These are phyloP conservation scores for Acer negundo DNA, from an alignment of 345 rosid genomes.

Conservation along the genomic window DNA sequence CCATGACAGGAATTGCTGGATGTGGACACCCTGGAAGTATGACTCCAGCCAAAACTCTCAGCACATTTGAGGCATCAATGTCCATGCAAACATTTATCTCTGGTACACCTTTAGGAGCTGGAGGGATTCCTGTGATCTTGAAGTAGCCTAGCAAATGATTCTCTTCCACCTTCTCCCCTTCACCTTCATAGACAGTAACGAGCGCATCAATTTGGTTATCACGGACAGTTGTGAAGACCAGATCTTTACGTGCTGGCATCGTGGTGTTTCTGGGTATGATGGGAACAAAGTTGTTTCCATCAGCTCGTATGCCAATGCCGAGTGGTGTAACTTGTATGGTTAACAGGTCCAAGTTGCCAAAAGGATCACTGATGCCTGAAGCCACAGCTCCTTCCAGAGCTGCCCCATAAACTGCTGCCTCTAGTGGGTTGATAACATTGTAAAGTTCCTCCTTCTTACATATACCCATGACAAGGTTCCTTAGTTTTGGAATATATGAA, in stretches of 20 bases:
- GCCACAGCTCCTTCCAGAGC: constrained; percentile 93
- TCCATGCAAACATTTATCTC: constrained; percentile 93
- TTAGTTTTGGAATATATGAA: constrained; percentile 62
- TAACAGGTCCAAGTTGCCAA: constrained; percentile 76
- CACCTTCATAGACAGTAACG: constrained; percentile 81
- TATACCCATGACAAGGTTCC: constrained; percentile 40
- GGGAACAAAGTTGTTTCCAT: constrained; percentile 57
- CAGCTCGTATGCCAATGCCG: constrained; percentile 63
- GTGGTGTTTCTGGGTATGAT: constrained; percentile 70
- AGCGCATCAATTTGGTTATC: constrained; percentile 78
- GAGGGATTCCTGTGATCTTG: constrained; percentile 75
- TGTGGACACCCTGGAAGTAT: constrained; percentile 57
- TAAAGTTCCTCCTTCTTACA: constrained; percentile 65
- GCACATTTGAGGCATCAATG: constrained; percentile 66
- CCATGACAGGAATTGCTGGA: constrained; percentile 70
- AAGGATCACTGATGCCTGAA: constrained; percentile 80
- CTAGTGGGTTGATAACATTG: constrained; percentile 54
- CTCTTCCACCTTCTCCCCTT: constrained; percentile 61
- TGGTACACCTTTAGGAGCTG: constrained; percentile 68
- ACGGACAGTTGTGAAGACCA: constrained; percentile 58
- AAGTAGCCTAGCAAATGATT: constrained; percentile 85
- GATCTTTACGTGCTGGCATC: constrained; percentile 78
- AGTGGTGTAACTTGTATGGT: constrained; percentile 82
- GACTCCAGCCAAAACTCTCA: constrained; percentile 70
- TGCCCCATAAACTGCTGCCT: constrained; percentile 83